Conservation (phyloP, 2,329 filamentous ascomycete species). For the Aureobasidium sp. region DNA sequence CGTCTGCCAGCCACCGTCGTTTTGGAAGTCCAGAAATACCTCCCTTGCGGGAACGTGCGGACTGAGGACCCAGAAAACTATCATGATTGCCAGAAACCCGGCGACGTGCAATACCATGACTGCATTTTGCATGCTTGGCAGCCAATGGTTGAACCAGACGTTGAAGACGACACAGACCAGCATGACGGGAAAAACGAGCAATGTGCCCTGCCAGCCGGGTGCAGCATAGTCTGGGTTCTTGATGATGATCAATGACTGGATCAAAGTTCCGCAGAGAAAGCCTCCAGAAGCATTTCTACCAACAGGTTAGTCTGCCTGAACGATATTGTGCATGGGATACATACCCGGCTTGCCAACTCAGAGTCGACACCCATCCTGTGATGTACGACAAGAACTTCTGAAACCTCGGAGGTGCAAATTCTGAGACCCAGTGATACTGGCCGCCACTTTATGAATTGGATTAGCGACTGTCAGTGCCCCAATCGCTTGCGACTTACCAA, state of each 20-base stretch:
- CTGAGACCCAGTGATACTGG: conserved; percentile 26
- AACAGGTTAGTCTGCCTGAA: neutral
- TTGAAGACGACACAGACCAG: conserved; percentile 39
- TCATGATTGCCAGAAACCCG: conserved; percentile 29
- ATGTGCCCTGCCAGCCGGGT: conserved; percentile 42
- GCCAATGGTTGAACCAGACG: conserved; percentile 26
- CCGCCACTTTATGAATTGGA: conserved; percentile 21
- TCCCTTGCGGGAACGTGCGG: conserved; percentile 23
- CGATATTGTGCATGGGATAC: neutral
- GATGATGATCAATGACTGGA: conserved; percentile 39
- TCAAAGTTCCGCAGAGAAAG: conserved; percentile 43
- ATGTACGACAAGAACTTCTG: conserved; percentile 42
- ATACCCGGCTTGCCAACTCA: conserved; percentile 44
- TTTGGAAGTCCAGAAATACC: conserved; percentile 35
- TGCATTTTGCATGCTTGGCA: conserved; percentile 34
- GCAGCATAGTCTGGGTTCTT: conserved; percentile 36
- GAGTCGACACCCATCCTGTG: conserved; percentile 43
- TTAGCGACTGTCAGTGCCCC: neutral
- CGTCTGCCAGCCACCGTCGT: conserved; percentile 33
- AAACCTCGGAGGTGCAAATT: conserved; percentile 27
- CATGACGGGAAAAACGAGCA: conserved; percentile 43
- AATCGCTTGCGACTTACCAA: neutral
- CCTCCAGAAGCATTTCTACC: conserved; percentile 37
- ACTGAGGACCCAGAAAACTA: conserved; percentile 22
- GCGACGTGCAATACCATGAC: conserved; percentile 34